Evolutionary conservation across 306 rosid species (phyloP), one percentile per base, ranked within the genome.

Genomic region (Dalbergia cochinchinensis): DNA sequence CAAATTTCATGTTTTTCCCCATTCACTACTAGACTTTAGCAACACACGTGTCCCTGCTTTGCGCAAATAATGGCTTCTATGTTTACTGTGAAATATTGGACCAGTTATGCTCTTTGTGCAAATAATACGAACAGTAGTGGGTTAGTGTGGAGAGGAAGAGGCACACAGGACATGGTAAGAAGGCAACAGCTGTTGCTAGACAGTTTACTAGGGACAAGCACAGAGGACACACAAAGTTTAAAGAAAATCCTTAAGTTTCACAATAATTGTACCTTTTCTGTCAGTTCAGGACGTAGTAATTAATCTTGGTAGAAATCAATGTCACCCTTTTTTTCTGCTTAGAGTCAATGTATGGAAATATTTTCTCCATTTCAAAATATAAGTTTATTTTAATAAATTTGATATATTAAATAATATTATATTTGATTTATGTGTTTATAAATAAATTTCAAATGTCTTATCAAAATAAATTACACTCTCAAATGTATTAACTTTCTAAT

Each of bases 171-270:
- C 57, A 83, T 78, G 89, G 74, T 20, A 14, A 55, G 76, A 68
- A 73, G 73, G 74, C 74, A 81, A 81, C 84, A 90, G 79, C 85
- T 85, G 89, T 74, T 71, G 16, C 7, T 10, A 31, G 80, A 81
- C 85, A 80, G 71, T 75, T 75, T 82, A 82, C 82, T 84, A n/a
- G 87, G 78, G 78, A 64, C 13, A 11, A 37, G 88, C n/a, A 83
- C 82, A 14, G 62, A 58, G 14, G 62, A 15, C 11, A 48, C 69
- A 62, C 83, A 39, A 20, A 20, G 34, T 65, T 73, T 13, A 19
- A 31, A 1, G 14, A 22, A 20, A 65, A 73, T 58, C 64, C 65
- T 62, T 61, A 12, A 4, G 20, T 59, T 59, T 68, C 58, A 42
- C 11, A 51, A 63, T 61, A 50, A 76, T 44, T 62, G 47, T 53